These are phyloP conservation scores for Filosporella fistucella DNA, from an alignment of 495 filamentous ascomycete species.

Conservation along the genomic window DNA sequence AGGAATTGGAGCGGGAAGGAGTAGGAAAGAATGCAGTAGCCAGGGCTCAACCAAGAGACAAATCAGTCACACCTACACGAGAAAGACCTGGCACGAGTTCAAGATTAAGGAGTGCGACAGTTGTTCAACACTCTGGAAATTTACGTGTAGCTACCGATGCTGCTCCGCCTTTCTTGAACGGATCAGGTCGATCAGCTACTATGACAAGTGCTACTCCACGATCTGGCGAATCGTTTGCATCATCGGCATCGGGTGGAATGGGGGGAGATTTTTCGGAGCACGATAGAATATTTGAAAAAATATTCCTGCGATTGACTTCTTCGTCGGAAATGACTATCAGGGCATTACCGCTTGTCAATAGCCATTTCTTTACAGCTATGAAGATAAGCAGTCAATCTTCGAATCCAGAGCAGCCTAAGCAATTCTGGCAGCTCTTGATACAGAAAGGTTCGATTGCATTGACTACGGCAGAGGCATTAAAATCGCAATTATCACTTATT, in stretches of 20 bases:
- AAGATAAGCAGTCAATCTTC: slow-evolving; percentile 36
- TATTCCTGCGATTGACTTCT: slow-evolving; percentile 66
- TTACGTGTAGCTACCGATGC: slow-evolving; percentile 48
- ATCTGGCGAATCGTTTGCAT: slow-evolving; percentile 73
- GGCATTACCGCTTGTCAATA: slow-evolving; percentile 58
- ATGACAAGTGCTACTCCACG: slow-evolving; percentile 57
- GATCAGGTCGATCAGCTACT: slow-evolving; percentile 40
- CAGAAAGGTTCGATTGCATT: slow-evolving; percentile 59
- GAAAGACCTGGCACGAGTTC: slow-evolving; percentile 43
- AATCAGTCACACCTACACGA: slow-evolving; percentile 57
- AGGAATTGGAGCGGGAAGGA: too few relatives aligned
- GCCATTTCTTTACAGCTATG: slow-evolving; percentile 52
- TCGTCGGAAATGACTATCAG: slow-evolving; percentile 64
- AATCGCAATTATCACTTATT: slow-evolving; percentile 66
- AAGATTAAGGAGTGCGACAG: slow-evolving; percentile 57
- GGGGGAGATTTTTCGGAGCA: slow-evolving; percentile 61
- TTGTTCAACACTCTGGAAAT: slow-evolving; percentile 54
- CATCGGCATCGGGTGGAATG: slow-evolving; percentile 37
- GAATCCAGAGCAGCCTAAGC: slow-evolving; percentile 46
- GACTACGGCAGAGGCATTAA: slow-evolving; percentile 63
- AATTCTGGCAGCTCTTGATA: slow-evolving; percentile 66
- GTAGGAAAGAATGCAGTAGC: slow-evolving; percentile 26
- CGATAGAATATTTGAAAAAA: slow-evolving; percentile 73
- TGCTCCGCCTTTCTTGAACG: slow-evolving; percentile 29
- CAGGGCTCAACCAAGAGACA: slow-evolving; percentile 39